Evolutionary conservation across 768 basidiomycete genomes (phyloP), one percentile per base, ranked within the genome.

Genomic region (Daedaleopsis sinensis): DNA sequence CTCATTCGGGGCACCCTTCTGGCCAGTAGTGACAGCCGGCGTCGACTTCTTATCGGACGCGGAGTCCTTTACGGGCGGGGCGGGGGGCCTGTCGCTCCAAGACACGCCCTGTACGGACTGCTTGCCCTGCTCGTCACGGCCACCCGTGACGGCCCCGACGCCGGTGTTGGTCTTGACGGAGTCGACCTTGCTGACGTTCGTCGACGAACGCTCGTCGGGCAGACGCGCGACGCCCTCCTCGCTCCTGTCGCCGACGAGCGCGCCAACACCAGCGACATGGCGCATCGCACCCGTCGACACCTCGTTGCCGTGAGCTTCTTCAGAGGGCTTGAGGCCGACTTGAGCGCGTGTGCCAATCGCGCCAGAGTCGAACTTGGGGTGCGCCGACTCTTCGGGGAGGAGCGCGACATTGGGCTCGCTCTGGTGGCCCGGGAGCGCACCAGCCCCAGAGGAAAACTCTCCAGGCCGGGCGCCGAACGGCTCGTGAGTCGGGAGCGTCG

Each of bases 221-320:
- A 82, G 68, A 43, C 77, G 72, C 6, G 80, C 83, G 12, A 84
- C 81, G 6, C 77, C 78, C 16, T 74, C 73, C 63, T 85, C 84
- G 16, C 74, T 76, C 7, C 71, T 65, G 39, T 71, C 73, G 16
- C 82, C 83, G 0, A 82, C 80, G 12, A 84, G 74, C 0, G 80
- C 74, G 9, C 82, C 82, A 1, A 80, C 78, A 9, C 83, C 84
- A 7, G 69, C 73, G 0, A 63, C 64, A 44, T 53, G 43, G 8
- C 59, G 72, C 42, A 76, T 76, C 0, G 53, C 62, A 0, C 79
- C 74, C 12, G 64, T 67, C 23, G 73, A 67, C 0, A 74, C 77
- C 27, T 68, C 68, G 55, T 58, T 61, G 23, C 66, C 66, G 1
- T 15, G 36, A 12, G 70, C 56, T 52, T 78, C 74, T 18, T 67